These are phyloP conservation scores for Podospora pseudoanserina DNA, from an alignment of 495 filamentous ascomycete genomes.

Conservation along the genomic window DNA sequence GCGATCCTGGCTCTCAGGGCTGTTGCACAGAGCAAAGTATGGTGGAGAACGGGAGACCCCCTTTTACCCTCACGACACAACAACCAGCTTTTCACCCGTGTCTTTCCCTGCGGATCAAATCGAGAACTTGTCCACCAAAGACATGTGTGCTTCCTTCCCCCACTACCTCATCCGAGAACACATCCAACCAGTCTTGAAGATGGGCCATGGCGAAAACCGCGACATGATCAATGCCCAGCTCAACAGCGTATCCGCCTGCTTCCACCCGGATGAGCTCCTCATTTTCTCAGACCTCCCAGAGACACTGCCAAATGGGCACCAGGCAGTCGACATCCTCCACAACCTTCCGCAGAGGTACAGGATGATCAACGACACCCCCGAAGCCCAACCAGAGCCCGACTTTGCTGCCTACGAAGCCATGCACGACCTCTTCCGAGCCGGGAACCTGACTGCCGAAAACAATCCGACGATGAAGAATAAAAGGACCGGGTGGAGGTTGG, in stretches of 20 bases:
- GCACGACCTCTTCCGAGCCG: conserved; percentile 19
- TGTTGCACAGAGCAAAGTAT: too few relatives aligned
- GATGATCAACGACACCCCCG: conserved; percentile 21
- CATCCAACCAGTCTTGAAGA: conserved; percentile 30
- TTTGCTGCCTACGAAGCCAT: conserved; percentile 51
- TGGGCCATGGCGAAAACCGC: conserved; percentile 25
- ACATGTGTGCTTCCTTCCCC: conserved; percentile 27
- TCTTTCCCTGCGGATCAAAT: neutral
- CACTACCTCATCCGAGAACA: conserved; percentile 12
- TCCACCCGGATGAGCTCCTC: conserved; percentile 33
- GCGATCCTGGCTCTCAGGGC: too few relatives aligned
- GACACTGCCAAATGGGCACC: conserved; percentile 26
- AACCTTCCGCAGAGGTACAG: conserved; percentile 15
- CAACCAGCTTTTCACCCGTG: neutral
- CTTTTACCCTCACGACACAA: too few relatives aligned
- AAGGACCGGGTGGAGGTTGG: conserved; percentile 51
- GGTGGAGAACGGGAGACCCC: too few relatives aligned
- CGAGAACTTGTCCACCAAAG: conserved; percentile 10
- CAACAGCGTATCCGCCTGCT: conserved; percentile 25
- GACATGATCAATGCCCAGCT: conserved; percentile 21
- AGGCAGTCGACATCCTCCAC: conserved; percentile 40
- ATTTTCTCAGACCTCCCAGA: conserved; percentile 46
- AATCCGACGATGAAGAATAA: conserved; percentile 21
- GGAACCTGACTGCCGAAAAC: conserved; percentile 19
- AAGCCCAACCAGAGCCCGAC: conserved; percentile 38